Evolutionary conservation across 768 basidiomycete species (phyloP), one percentile per base, ranked within the genome.

Genomic region (Boletus sp.): DNA sequence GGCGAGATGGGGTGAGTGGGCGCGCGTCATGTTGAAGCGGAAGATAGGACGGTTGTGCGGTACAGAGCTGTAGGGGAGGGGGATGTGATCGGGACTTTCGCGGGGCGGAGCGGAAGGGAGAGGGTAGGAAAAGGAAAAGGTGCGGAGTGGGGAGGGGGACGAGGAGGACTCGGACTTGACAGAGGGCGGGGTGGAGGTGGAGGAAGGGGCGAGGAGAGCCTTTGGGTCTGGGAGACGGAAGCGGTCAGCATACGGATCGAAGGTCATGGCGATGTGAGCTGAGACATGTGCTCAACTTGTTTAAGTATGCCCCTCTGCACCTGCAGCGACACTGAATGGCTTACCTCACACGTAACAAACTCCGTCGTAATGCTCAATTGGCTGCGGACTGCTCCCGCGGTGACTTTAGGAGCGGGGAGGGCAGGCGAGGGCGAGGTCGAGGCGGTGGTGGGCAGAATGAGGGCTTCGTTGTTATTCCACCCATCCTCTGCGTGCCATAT

Each of bases 91-190:
- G 2, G 41, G 50, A 1, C 29, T 48, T 52, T 40, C 46, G n/a
- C 38, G 25, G 8, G 41, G 46, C 14, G 33, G 5, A 7, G 17
- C 27, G 27, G 47, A 2, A 23, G 29, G 54, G 6, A 49, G 4
- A 0, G 70, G 66, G 38, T 58, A 70, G 0, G 59, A 41, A 5
- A 70, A 70, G 0, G 69, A 39, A 13, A 72, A 69, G 0, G 56
- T 0, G 23, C 54, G 59, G 7, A 51, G 56, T 13, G 68, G 57
- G 0, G 70, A 53, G 5, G 63, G 60, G 0, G 68, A 55, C 4
- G 67, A 59, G 30, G 65, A 63, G 1, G 59, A 52, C 51, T 70
- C 69, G 8, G 70, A 70, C 55, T 70, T 70, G 19, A 70, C 63
- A 15, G 69, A 65, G 17, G 56, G 62, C 1, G 49, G 49, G 1